Evolutionary conservation across 2,329 filamentous ascomycete species (phyloP), one percentile per base, ranked within the genome.

Genomic region (Monilinia polystroma): DNA sequence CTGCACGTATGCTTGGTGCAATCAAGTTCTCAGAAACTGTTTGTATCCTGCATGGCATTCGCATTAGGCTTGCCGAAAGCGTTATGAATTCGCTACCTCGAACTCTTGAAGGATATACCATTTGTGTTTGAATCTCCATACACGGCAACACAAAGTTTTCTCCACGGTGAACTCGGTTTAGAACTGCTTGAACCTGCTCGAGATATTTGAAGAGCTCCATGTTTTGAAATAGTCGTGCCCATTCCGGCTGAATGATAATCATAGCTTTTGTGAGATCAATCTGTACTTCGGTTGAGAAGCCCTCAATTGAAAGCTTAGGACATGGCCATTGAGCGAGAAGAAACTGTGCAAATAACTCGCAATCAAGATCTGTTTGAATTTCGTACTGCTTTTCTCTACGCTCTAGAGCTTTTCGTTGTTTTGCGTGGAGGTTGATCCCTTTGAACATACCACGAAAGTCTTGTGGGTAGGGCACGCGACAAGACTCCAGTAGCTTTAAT

Each of bases 171-270:
- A 77, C 74, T 4, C 63, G 65, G 58, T 78, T 66, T 18, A 85
- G 68, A 11, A 83, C 70, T 0, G 56, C 7, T 63, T 86, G 82
- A 0, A 83, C 79, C 35, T 77, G 54, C 12, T 76, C 65, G 0
- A 86, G 67, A 69, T 85, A 81, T 0, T 73, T 53, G 0, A 77
- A 79, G 0, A 86, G 76, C 38, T 82, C 77, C 12, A 77, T 68
- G 55, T 87, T 87, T 6, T 79, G 76, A n/a, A 77, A 80, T 0
- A 84, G 70, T 0, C 81, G 78, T 5, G 74, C 68, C 84, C 84
- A 87, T 62, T 84, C 80, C 0, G 78, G 78, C 0, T 71, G 69
- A 18, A 87, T 72, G 0, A 73, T 70, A 0, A 76, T 70, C 1
- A 84, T 49, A 3, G 82, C 83, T 14, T 74, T 68, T 0, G 68